A percentile compares a stretch with the other conserved stretches of the same genome.
These are phyloP conservation scores for Mycena rosella DNA, from an alignment of 768 basidiomycete genomes.

Conservation along the genomic window DNA sequence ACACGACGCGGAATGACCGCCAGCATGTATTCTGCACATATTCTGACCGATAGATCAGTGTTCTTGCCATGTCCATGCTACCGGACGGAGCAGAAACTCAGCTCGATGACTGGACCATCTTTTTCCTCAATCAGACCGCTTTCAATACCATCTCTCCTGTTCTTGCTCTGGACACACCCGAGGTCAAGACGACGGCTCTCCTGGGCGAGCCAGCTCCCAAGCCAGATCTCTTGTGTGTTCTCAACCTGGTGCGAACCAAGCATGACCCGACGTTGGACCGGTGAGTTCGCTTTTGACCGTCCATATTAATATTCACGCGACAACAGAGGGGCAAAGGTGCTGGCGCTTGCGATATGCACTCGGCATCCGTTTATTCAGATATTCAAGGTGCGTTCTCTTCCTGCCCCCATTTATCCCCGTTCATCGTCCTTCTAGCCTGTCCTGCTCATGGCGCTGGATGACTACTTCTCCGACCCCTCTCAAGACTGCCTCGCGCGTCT, in stretches of 20 bases:
- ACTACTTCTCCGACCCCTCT: slow-evolving; percentile 92
- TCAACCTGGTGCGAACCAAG: slow-evolving; percentile 85
- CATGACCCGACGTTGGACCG: slow-evolving; percentile 76
- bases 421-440: slow-evolving; percentile 73
- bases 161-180: slow-evolving; percentile 74
- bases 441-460: slow-evolving; percentile 92
- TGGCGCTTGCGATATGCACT: slow-evolving; percentile 86
- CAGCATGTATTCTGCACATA: slow-evolving; percentile 10
- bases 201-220: slow-evolving; percentile 45
- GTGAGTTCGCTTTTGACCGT: too few species aligned
- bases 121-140: slow-evolving; percentile 95
- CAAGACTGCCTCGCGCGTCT: slow-evolving; percentile 91
- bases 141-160: slow-evolving; percentile 90
- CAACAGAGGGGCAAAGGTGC: slow-evolving; percentile 79
- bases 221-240: slow-evolving; percentile 72
- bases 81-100: slow-evolving; percentile 98
- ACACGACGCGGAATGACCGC: slow-evolving; percentile 46
- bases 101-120: slow-evolving; percentile 97
- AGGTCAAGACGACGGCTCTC: slow-evolving; percentile 38
- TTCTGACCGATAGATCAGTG: slow-evolving; percentile 57
- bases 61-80: slow-evolving; percentile 97
- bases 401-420: background rate
- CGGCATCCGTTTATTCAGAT: slow-evolving; percentile 86
- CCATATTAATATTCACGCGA: slow-evolving; percentile 14
- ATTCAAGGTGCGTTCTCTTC: slow-evolving; percentile 67